Base-by-base conservation (phyloP, 2,329 filamentous ascomycete genomes). In the Penicillium concentricum region DNA sequence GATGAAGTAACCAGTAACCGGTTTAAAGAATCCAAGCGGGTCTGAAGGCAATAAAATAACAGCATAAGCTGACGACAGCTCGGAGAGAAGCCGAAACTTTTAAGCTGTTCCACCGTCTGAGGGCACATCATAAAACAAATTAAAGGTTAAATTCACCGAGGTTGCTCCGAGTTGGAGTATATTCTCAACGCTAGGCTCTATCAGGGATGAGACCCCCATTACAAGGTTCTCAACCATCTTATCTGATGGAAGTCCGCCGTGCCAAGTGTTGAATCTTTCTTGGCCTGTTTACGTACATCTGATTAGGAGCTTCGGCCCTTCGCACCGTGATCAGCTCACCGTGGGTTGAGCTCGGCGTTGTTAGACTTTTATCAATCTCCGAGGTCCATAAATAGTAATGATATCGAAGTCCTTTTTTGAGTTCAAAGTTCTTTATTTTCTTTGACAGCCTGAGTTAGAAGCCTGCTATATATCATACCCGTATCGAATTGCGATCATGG, bases 171-270 rank as follows among this genome's bases (percentile, higher is more conserved):
- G 12, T 6, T n/a, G 22, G 30, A 34, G 28, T 20, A 26, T 5
- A n/a, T 37, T 2, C 2, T 12, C 2, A n/a, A 15, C 44, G 20
- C 59, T 52, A 52, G 30, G n/a, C 35, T 10, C 32, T 15, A 8
- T 44, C 54, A 2, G 7, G 58, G 39, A 24, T 24, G 54, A 47
- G 15, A 5, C 30, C n/a, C 55, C 51, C 24, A 26, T 26, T n/a
- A n/a, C n/a, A n/a, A n/a, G n/a, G 34, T 38, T 18, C 16, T 22
- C n/a, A 38, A 49, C 35, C 39, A 24, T 56, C 50, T 61, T 51
- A 62, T 62, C 60, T 57, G 60, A 62, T 62, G 26, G 5, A 32
- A 12, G 16, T 18, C 16, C 48, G 5, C 13, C 13, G 6, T 24
- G 34, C 48, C 42, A 47, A 52, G 24, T 2, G 28, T n/a, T 5